Evolutionary conservation across 2,329 filamentous ascomycete species (phyloP), one percentile per base, ranked within the genome.

Genomic region (Ceratocystis destructans): DNA sequence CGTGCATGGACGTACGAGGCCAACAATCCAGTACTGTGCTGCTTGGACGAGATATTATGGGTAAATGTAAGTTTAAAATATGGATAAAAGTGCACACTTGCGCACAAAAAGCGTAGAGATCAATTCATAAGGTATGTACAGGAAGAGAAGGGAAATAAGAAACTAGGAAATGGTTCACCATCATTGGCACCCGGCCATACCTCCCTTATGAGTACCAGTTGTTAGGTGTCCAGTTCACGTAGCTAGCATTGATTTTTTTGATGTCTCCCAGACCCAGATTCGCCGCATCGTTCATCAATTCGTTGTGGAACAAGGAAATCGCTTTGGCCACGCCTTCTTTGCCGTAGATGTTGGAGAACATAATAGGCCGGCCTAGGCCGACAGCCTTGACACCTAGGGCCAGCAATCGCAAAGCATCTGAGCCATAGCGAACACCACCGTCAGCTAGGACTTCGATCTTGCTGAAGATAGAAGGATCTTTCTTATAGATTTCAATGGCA

Each of bases 311-410:
- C 10, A 83, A 74, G 7, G 72, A 55, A 59, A 77, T 73, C 37
- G 72, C 77, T 72, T 75, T 77, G 70, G 76, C 72, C 1, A 83
- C 78, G 57, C 81, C 81, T 6, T 77, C 76, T 61, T 74, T 72
- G 5, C 81, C 81, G 68, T 77, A 83, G 59, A 80, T 72, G 72
- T 82, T 83, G 69, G 79, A 61, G 53, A 68, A 68, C 67, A 69
- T 66, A 4, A 67, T 53, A 8, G 79, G 77, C 0, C 81, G 73
- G 17, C 80, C 81, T 0, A 83, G 68, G 15, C 80, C 75, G 5
- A 79, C 77, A 12, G 76, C 76, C 69, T 74, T 75, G 65, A 77
- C 77, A 8, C 77, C 77, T 15, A 78, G 74, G 1, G 76, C 73
- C n/a, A 79, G 72, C 8, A 78, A 73, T 69, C 77, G 76, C n/a